Conservation (phyloP, 2,329 filamentous ascomycete genomes). For the Coniochaeta sp. region DNA sequence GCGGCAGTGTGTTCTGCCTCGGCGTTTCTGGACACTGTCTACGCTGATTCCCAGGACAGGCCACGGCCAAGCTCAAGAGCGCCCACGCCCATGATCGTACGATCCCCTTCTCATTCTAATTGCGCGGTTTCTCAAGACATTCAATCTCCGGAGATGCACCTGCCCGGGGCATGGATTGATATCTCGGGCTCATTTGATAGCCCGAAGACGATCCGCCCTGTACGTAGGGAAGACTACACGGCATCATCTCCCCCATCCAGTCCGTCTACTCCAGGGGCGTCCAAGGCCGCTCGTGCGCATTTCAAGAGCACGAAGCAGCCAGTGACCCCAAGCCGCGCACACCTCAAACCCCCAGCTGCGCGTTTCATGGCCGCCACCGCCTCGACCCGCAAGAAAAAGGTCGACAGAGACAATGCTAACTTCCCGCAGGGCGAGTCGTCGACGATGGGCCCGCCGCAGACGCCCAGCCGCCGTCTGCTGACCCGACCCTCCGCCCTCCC, state of each 20-base stretch:
- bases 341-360: conserved; percentile 18
- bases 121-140: conserved; percentile 9
- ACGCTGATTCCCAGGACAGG: conserved; percentile 49
- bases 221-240: conserved; percentile 22
- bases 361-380: conserved; percentile 38
- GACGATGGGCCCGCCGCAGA: conserved; percentile 40
- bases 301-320: not conserved
- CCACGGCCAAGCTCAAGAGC: conserved; percentile 58
- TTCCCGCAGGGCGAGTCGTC: conserved; percentile 37
- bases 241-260: not conserved
- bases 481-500: conserved; percentile 67
- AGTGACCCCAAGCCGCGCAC: not conserved
- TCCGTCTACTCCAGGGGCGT: conserved; percentile 6
- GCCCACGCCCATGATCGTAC: conserved; percentile 62
- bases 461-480: conserved; percentile 50
- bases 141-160: not conserved
- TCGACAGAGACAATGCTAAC: conserved; percentile 29
- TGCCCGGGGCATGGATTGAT: not conserved
- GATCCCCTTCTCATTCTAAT: conserved; percentile 35
- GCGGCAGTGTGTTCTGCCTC: conserved; percentile 67
- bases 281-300: not conserved
- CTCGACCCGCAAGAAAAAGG: conserved; percentile 35
- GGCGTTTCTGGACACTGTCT: conserved; percentile 72
- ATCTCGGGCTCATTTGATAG: conserved; percentile 15
- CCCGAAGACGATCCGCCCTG: conserved; percentile 36